phyloP scores from a whole-genome alignment of 768 basidiomycete species.

The Asterophora lycoperdoides region DNA sequence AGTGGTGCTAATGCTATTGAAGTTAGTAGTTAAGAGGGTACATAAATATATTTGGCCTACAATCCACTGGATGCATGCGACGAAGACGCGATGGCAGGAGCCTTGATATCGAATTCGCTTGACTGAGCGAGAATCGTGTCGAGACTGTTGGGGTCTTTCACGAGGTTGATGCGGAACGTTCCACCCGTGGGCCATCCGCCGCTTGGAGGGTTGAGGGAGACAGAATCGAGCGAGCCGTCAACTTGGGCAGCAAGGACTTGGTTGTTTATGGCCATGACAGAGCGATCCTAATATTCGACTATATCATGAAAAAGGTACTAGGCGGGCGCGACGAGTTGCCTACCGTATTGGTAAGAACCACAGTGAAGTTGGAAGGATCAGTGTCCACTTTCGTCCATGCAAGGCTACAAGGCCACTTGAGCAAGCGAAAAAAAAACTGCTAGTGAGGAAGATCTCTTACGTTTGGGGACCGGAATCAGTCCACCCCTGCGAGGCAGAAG shows the following conservation, averaged over 20 bases:
- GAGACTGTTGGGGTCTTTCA: conserved; percentile 42
- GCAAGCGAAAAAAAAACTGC: neutral
- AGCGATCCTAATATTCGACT: conserved; percentile 28
- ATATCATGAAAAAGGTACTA: neutral
- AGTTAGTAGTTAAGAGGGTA: conserved; percentile 2
- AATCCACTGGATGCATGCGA: conserved; percentile 15
- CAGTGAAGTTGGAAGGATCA: conserved; percentile 66
- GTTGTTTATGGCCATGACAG: conserved; percentile 26
- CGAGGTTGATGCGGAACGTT: conserved; percentile 71
- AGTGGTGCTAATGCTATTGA: neutral
- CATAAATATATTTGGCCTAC: conserved; percentile 17
- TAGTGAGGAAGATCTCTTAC: conserved; percentile 24
- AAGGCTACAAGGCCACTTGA: conserved; percentile 30
- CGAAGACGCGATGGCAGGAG: conserved; percentile 17
- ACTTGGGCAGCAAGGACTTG: conserved; percentile 57
- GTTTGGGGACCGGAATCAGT: conserved; percentile 47
- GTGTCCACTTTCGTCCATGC: conserved; percentile 63
- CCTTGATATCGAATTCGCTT: conserved; percentile 45
- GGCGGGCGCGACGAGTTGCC: conserved; percentile 8
- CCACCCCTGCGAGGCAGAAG: conserved; percentile 50
- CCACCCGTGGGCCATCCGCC: conserved; percentile 62
- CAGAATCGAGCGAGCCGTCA: conserved; percentile 38
- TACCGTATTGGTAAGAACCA: conserved; percentile 63
- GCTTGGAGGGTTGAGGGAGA: conserved; percentile 49
- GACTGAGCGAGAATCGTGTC: conserved; percentile 70